Evolutionary conservation across 257 asterid species (phyloP).

Genomic region (Primulina eburnea): DNA sequence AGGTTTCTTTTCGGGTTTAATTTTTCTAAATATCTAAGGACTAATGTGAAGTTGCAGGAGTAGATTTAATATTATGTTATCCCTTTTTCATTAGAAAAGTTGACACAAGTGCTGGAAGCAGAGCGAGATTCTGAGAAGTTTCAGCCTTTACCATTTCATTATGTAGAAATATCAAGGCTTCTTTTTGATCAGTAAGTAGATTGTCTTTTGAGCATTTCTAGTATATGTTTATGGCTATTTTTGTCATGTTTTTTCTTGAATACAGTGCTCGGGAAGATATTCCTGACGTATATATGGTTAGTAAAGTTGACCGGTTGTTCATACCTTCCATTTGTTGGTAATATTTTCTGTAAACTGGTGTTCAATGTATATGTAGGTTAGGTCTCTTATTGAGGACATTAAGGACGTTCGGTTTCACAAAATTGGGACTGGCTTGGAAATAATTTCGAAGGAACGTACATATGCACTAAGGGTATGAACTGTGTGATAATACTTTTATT

Average conservation of each 20-base stretch:
- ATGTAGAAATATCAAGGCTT: constrained; percentile 91
- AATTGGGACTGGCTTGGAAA: constrained; percentile 84
- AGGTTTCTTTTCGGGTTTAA: constrained; percentile 18
- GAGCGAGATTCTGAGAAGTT: constrained; percentile 85
- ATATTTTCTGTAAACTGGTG: constrained; percentile 23
- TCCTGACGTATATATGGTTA: constrained; percentile 80
- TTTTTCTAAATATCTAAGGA: constrained; percentile 2
- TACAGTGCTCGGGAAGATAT: constrained; percentile 88
- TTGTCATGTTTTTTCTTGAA: constrained; percentile 23
- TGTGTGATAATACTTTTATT: constrained; percentile 41
- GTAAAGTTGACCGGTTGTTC: constrained; percentile 25
- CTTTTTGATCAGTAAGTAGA: constrained; percentile 82
- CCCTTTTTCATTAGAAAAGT: constrained; percentile 49
- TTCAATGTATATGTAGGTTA: constrained; percentile 44
- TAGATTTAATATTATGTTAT: constrained; percentile 23
- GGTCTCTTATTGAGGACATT: constrained; percentile 92
- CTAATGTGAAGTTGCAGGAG: neutral
- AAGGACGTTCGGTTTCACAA: constrained; percentile 94
- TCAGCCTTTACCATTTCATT: constrained; percentile 91
- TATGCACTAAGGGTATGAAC: constrained; percentile 69
- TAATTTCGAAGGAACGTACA: constrained; percentile 66
- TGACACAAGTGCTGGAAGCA: constrained; percentile 78
- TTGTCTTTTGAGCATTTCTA: constrained; percentile 11
- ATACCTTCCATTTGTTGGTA: neutral
- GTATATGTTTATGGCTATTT: constrained; percentile 20